Base-by-base conservation (phyloP, 352 stramenopile genomes). In the Phytophthora lateralis region DNA sequence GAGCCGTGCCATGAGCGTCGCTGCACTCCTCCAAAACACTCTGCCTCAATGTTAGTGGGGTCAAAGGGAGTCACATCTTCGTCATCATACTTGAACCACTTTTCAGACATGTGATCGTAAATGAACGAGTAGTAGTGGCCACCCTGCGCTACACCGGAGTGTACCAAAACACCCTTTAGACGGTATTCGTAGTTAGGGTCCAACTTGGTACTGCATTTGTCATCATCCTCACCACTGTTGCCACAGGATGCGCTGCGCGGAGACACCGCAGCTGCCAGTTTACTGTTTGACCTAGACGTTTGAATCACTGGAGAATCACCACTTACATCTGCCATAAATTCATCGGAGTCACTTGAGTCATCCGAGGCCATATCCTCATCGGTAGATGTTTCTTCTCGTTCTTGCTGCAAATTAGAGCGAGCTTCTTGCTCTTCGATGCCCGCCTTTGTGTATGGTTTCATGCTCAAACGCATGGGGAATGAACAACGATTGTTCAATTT, bases 31-130 rank as follows among this genome's bases (percentile, higher is more conserved):
- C 97, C 97, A 83, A 99, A 99, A 63, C 97, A 99, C 73, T 99
- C 95, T 1, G 89, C 78, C 76, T 99, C 97, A 62, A 99, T 99
- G 51, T 95, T 96, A 10, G 83, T 76, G 20, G 96, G 89, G 76
- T 99, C 96, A 75, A 99, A 99, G 1, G 94, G 91, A 49, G 90
- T 98, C 17, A 99, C 97, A 71, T 99, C 97, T 75, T 99, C 97
- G 63, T 99, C 97, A 65, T 99, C 97, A 75, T 98, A 99, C 60
- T 98, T 97, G 66, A 98, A 99, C 97, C 97, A 99, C 60, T 98
- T 97, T 55, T 96, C 82, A n/a, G 76, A 89, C 38, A 89, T 73
- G 46, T 93, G 82, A 53, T 96, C 86, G 51, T 86, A 94, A 57
- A 96, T 96, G 54, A 96, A 95, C 20, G 88, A 96, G 76, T 99